Evolutionary conservation across 192 early-diverging fungal genomes (phyloP).

Genomic region (Oehlia diaphana): DNA sequence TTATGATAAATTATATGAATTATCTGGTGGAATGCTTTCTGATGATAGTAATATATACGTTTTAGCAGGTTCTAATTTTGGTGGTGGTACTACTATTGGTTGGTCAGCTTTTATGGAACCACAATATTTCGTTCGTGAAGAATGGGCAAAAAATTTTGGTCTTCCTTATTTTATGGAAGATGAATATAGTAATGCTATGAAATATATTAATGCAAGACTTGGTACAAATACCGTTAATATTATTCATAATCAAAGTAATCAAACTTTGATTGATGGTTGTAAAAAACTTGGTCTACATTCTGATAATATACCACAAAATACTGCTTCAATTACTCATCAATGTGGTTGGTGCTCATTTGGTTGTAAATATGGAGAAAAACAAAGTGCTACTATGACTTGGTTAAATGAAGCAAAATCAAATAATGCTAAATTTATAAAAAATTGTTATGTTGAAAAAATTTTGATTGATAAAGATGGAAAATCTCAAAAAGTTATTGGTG

Average conservation of each 20-base stretch:
- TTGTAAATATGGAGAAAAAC: conserved; percentile 71
- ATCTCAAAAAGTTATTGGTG: conserved; percentile 49
- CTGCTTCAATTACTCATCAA: conserved; percentile 46
- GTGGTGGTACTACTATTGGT: conserved; percentile 76
- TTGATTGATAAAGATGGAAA: conserved; percentile 47
- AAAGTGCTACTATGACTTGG: conserved; percentile 64
- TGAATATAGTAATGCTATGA: conserved; percentile 49
- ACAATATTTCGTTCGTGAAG: conserved; percentile 65
- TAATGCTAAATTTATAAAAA: conserved; percentile 63
- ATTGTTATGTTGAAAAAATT: conserved; percentile 56
- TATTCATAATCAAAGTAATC: conserved; percentile 65
- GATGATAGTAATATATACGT: conserved; percentile 57
- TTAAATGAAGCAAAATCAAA: conserved; percentile 64
- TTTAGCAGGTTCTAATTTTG: conserved; percentile 66
- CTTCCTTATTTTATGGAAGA: conserved; percentile 60
- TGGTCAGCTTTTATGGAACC: conserved; percentile 63
- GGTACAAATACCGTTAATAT: conserved; percentile 55
- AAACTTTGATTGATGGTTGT: conserved; percentile 66
- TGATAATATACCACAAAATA: conserved; percentile 69
- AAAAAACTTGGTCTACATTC: conserved; percentile 58
- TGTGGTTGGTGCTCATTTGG: conserved; percentile 72
- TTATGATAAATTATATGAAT: conserved; percentile 58
- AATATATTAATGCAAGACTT: conserved; percentile 55
- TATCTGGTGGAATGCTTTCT: conserved; percentile 43
- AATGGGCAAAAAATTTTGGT: conserved; percentile 65